Percentiles rank a stretch among this genome's conserved stretches.
These are phyloP conservation scores for Aspergillus cejpii DNA, from an alignment of 2,329 filamentous ascomycete species.

Conservation along the genomic window DNA sequence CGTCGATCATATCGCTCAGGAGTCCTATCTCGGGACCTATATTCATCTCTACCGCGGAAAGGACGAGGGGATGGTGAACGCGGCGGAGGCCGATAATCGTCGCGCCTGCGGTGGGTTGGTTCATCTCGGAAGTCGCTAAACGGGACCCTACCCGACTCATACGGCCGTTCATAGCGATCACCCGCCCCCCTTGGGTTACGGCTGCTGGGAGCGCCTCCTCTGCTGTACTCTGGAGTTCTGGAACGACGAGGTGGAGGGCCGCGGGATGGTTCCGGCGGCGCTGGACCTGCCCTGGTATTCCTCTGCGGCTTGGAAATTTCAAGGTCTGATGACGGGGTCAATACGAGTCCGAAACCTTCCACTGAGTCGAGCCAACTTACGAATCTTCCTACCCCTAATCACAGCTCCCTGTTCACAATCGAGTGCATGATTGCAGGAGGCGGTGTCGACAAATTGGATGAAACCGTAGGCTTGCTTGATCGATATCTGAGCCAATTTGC, in stretches of 20 bases:
- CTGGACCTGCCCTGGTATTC: slow-evolving; percentile 55
- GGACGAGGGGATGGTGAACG: slow-evolving; percentile 55
- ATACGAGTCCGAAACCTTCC: neutral
- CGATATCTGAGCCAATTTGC: slow-evolving; percentile 84
- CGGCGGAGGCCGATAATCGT: slow-evolving; percentile 57
- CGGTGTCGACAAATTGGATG: slow-evolving; percentile 77
- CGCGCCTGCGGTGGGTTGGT: slow-evolving; percentile 45
- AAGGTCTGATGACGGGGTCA: slow-evolving; percentile 21
- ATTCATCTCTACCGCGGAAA: slow-evolving; percentile 60
- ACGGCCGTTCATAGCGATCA: slow-evolving; percentile 43
- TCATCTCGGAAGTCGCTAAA: slow-evolving; percentile 48
- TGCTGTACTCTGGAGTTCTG: slow-evolving; percentile 56
- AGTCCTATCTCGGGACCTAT: slow-evolving; percentile 43
- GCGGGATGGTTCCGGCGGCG: slow-evolving; percentile 34
- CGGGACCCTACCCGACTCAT: slow-evolving; percentile 32
- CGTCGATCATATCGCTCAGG: slow-evolving; percentile 49
- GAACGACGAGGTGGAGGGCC: slow-evolving; percentile 48
- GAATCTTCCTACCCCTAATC: slow-evolving; percentile 84
- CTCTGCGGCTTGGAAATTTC: slow-evolving; percentile 76
- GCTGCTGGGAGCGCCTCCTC: slow-evolving; percentile 32
- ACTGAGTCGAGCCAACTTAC: slow-evolving; percentile 51
- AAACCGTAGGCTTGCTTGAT: slow-evolving; percentile 97
- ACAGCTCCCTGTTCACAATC: slow-evolving; percentile 70
- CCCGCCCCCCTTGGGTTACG: slow-evolving; percentile 26
- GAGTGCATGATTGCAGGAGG: slow-evolving; percentile 68